Evolutionary conservation across 768 basidiomycete species (phyloP), one percentile per base, ranked within the genome.

Genomic region (Favolaschia claudopus): DNA sequence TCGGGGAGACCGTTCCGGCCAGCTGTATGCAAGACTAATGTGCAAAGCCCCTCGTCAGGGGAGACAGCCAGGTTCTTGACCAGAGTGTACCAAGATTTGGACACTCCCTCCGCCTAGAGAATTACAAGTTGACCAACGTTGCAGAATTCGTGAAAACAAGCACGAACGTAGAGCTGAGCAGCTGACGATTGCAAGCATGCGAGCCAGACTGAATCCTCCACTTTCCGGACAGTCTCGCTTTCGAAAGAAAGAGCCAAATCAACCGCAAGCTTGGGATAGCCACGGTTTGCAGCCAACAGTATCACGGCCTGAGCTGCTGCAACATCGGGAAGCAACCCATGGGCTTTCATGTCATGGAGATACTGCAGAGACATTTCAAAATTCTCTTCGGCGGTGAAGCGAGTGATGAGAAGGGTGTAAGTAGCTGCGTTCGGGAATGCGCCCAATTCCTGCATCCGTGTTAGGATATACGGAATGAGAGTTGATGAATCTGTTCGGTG

Each of bases 41-140:
- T 64, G 63, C 89, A 88, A 25, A 89, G 71, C 0, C 93, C 93
- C 76, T 95, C 92, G 62, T 91, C 88, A 0, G 90, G 91, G 4
- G 77, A 75, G 39, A 89, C 66, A 46, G 78, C 76, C 20, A 85
- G 70, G 14, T 80, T 77, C 17, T 82, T 71, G 2, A 88, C 83
- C 28, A 85, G 75, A 29, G 80, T 80, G 10, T 82, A 66, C 93
- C 92, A 95, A 39, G 84, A 85, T 44, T 71, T 67, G 25, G 77
- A 56, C 5, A 90, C 85, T 19, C 93, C 94, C 13, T 91, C 86
- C 12, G 79, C 76, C 93, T 95, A 40, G 43, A 48, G 22, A 13
- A 33, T 45, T 57, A 4, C 8, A 39, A 50, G 39, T 24, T 51
- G 50, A 25, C 22, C 29, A 19, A 40, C 32, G 27, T 15, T 28